Base-by-base conservation (phyloP, 805 yeast species). In the Lachancea lanzarotensis region DNA sequence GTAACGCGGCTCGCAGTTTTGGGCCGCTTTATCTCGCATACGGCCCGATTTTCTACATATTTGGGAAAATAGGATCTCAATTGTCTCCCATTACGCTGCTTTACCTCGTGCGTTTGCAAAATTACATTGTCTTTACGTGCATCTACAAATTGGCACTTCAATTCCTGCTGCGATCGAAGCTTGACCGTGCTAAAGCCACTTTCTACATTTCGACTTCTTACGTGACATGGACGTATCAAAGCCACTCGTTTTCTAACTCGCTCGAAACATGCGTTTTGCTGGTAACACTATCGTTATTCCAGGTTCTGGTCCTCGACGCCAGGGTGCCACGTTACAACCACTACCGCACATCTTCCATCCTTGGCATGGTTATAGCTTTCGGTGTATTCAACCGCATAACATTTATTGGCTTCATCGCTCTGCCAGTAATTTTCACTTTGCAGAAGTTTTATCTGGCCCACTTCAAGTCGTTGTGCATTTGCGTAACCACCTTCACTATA, bases 221-320 rank as follows among this genome's bases (percentile, higher is more conserved):
- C 57, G 73, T 88, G 27, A 81, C 95, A 0, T 71, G 87, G 69
- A 78, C 82, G 0, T 81, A 81, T 55, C 98, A 93, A 59, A 72
- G 86, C 0, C 97, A 89, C 59, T 80, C 95, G 0, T 85, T 93
- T 55, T 85, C 96, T n/a, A 93, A 93, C 59, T 77, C 89, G 18
- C 57, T 86, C 1, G 99, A 93, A 60, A 83, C 85, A 0, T 32
- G 61, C 66, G 45, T 59, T 20, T 49, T 59, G 69, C 71, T 47
- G 55, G 47, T 47, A 66, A 76, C 34, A 63, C 80, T 65, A 54
- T 61, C 65, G 16, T 52, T 70, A 65, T 55, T 57, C 75, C 56
- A 53, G 66, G 52, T 56, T 43, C 52, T 54, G 46, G 30, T 54
- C 8, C 46, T 18, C n/a, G 45, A 43, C 9, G 36, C 44, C 12